Evolutionary conservation across 768 basidiomycete species (phyloP), one percentile per base, ranked within the genome.

Genomic region (Leccinum truebloodii): DNA sequence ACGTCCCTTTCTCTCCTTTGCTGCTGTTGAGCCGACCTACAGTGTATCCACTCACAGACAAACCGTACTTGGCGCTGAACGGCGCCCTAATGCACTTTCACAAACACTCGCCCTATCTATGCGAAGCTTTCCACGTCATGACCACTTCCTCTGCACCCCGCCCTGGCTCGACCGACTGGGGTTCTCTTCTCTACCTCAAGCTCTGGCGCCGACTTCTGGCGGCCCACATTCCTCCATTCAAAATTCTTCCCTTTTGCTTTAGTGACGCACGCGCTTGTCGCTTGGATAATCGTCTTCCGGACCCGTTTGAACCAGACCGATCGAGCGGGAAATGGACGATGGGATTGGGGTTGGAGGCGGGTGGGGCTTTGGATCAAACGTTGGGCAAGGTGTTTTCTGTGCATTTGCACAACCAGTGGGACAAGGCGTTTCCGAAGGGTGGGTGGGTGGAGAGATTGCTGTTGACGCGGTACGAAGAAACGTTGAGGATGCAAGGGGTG

Each of bases 341-440:
- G 70, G 87, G 88, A 2, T 69, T 86, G 61, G 83, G 81, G 0
- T 70, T 85, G 59, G 84, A 83, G 63, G 82, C 80, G 63, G 89
- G 83, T 14, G 90, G 86, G 5, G 82, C 81, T 6, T 72, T 89
- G 65, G 88, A 90, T 70, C 66, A 78, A 63, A 82, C 80, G 59
- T 75, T 95, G 30, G 65, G 74, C 61, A 87, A 90, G 60, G 82
- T 96, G 13, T 99, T 96, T 77, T 83, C 87, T 0, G 83, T 98
- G 37, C 96, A 98, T 76, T 71, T 98, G 67, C 96, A 98, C 73
- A 97, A 98, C 74, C 94, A 94, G 74, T 98, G 96, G 95, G 84
- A 89, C 55, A 97, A 94, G 78, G 75, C 76, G 54, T 98, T 90
- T 71, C 95, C 96, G 0, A 70, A 73, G 18, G 84, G 78, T 3